A percentile compares a stretch with the other conserved stretches of the same genome.
Conservation (phyloP, 768 basidiomycete species). For the Coprinellus aureogranulatus region DNA sequence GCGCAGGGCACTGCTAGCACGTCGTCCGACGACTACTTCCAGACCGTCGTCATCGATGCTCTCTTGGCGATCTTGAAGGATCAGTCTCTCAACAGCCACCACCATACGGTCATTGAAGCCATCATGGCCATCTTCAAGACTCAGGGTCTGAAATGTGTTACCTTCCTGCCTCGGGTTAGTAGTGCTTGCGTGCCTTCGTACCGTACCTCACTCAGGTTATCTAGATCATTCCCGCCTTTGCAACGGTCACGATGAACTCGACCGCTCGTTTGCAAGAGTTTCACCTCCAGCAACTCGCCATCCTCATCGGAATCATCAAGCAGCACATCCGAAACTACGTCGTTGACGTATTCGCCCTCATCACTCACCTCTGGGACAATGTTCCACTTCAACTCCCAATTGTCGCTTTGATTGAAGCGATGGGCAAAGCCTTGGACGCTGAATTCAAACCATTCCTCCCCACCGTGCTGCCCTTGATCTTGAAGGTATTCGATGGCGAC, state of each 20-base stretch:
- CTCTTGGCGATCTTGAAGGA: slow-evolving; percentile 87
- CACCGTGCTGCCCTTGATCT: slow-evolving; percentile 80
- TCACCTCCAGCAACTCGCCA: slow-evolving; percentile 92
- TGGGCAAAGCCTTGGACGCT: slow-evolving; percentile 90
- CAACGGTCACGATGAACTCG: slow-evolving; percentile 79
- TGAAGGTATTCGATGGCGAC: slow-evolving; percentile 91
- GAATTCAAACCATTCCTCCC: slow-evolving; percentile 98
- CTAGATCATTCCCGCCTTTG: slow-evolving; percentile 93
- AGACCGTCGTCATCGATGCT: slow-evolving; percentile 89
- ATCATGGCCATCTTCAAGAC: slow-evolving; percentile 99
- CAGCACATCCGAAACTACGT: slow-evolving; percentile 95
- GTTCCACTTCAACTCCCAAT: slow-evolving; percentile 82
- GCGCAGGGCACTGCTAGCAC: slow-evolving; percentile 59
- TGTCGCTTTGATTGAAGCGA: slow-evolving; percentile 86
- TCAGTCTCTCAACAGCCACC: slow-evolving; percentile 78
- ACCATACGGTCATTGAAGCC: slow-evolving; percentile 93
- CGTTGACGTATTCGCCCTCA: slow-evolving; percentile 76
- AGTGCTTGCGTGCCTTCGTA: background rate
- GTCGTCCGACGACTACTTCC: slow-evolving; percentile 92
- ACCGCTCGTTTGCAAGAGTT: slow-evolving; percentile 85
- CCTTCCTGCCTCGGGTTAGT: slow-evolving; percentile 87
- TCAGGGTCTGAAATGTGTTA: slow-evolving; percentile 92
- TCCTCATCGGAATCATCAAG: slow-evolving; percentile 93
- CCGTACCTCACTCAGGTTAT: slow-evolving; percentile 9
- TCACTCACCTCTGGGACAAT: slow-evolving; percentile 91